Percentiles rank a stretch among this genome's conserved stretches.
Evolutionary conservation across 1,284 basidiomycete genomes (phyloP).

Genomic region (Anthracocystis walkeri): DNA sequence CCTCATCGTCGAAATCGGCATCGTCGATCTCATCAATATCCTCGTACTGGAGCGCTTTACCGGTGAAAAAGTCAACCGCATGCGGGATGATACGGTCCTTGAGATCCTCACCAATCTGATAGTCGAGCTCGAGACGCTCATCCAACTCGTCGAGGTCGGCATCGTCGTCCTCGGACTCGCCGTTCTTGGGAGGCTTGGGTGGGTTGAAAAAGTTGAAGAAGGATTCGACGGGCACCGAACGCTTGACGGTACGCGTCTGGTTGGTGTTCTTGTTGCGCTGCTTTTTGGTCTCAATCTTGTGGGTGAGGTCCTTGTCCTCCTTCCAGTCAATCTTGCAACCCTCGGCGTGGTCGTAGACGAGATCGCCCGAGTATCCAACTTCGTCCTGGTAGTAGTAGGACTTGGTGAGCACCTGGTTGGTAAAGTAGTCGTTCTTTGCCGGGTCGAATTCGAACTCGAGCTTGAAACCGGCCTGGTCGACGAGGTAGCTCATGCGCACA

Average conservation of each 20-base stretch:
- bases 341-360: conserved; percentile 91
- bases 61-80: conserved; percentile 88
- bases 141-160: conserved; percentile 74
- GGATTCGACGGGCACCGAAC: conserved; percentile 67
- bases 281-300: conserved; percentile 98
- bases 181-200: conserved; percentile 65
- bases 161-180: conserved; percentile 61
- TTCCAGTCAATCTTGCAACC: conserved; percentile 95
- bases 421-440: conserved; percentile 84
- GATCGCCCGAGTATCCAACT: conserved; percentile 92
- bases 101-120: conserved; percentile 97
- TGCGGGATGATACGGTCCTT: conserved; percentile 97
- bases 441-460: conserved; percentile 81
- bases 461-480: conserved; percentile 86
- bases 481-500: conserved; percentile 78
- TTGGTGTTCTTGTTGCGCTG: conserved; percentile 85
- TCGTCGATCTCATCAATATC: conserved; percentile 73
- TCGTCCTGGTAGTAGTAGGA: conserved; percentile 93
- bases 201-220: conserved; percentile 70
- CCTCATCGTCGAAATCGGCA: conserved; percentile 73
- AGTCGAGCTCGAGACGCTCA: conserved; percentile 91
- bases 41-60: conserved; percentile 92
- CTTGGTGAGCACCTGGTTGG: conserved; percentile 86
- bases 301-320: conserved; percentile 96
- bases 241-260: conserved; percentile 69